Base-by-base conservation (phyloP, 106 monocot genomes). In the Dioscorea alata region DNA sequence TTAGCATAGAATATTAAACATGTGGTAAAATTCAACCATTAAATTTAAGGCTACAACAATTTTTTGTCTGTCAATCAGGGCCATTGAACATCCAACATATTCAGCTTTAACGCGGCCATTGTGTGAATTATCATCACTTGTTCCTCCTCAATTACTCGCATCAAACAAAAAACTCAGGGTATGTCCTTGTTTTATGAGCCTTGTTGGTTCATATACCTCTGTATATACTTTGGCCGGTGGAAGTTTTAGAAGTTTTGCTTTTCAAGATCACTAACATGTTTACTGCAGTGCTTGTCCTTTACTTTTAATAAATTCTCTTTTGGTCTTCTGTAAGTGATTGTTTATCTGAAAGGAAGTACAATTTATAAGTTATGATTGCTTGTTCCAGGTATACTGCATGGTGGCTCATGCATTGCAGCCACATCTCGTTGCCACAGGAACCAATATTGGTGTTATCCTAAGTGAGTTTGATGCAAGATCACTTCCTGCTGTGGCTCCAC, bases 391-490 rank as follows among this genome's bases (percentile, higher is more conserved):
- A 33, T 97, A 97, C 63, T 97, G 97, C 79, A 97, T 97, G 97
- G 97, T 97, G 62, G 92, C 97, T 65, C 97, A 97, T 84, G 89
- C 97, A 63, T 76, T 97, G 70, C 97, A 97, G 69, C 97, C 97
- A 61, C 92, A 97, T 60, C 92, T 97, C 76, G 97, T 97, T 74
- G 97, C 92, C 21, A 92, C 97, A 50, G 97, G 97, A 16, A 97
- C 97, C 64, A 97, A 97, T 68, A 79, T 97, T 65, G 97, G 97
- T 53, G 78, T 97, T 57, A 97, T 97, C 76, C 71, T 97, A 23
- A 90, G 97, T 49, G 97, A 97, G 85, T 92, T 97, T 81, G 97
- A 97, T 78, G 59, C 97, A 61, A 86, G 84, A 67, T 84, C 97
- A 68, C 92, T 97, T 82, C 97, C 97, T 50, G 78, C 97, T 59